Conservation (phyloP, 768 basidiomycete species). For the Rhizopogon vinicolor region DNA sequence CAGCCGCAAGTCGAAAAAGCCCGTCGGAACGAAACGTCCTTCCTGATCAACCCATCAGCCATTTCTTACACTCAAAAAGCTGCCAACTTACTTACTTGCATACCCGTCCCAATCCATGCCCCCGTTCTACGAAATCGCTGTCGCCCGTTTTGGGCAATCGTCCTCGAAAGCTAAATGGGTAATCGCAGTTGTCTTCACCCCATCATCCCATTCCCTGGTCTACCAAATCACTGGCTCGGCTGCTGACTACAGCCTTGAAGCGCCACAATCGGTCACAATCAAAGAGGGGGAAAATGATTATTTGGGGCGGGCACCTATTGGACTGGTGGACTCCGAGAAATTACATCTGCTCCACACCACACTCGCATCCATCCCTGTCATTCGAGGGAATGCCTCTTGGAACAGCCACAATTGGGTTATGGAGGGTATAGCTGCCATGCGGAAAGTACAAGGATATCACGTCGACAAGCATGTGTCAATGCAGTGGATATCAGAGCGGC, state of each 20-base stretch:
- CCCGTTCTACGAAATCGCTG: conserved; percentile 28
- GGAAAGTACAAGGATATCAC: conserved; percentile 22
- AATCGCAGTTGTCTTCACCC: conserved; percentile 23
- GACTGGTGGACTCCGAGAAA: conserved; percentile 22
- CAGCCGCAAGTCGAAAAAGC: conserved; percentile 18
- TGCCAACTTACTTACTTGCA: background rate
- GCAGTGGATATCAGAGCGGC: conserved; percentile 24
- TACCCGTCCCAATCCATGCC: conserved; percentile 19
- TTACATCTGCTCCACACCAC: conserved; percentile 23
- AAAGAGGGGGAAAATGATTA: conserved; percentile 26
- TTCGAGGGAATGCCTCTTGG: conserved; percentile 24
- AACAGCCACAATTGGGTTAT: conserved; percentile 26
- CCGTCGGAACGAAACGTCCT: background rate
- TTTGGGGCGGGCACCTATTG: conserved; percentile 16
- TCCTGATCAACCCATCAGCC: background rate
- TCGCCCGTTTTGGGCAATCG: conserved; percentile 21
- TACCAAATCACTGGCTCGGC: conserved; percentile 25
- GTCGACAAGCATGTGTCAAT: conserved; percentile 25
- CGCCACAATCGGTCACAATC: conserved; percentile 27
- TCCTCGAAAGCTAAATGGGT: conserved; percentile 20
- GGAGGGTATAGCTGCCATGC: conserved; percentile 24
- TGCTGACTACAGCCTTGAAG: conserved; percentile 26
- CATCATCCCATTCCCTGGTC: conserved; percentile 24
- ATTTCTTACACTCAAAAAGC: background rate
- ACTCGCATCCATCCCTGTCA: conserved; percentile 20